Evolutionary conservation across 306 rosid genomes (phyloP).

Genomic region (Morella rubra): DNA sequence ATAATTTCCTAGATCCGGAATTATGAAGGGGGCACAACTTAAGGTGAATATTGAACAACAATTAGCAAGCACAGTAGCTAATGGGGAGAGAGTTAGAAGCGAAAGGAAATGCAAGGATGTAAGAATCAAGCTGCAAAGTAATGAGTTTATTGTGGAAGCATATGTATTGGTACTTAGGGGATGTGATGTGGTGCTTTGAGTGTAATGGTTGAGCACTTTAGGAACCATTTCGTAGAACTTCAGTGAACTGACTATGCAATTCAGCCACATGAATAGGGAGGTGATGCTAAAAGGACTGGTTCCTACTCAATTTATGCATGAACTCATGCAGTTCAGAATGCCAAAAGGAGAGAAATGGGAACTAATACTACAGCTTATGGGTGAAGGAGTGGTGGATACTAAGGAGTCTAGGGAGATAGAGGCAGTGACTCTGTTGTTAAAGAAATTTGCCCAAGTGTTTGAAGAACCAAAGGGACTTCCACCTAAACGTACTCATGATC

Average conservation of each 20-base stretch:
- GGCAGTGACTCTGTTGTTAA: too few relatives aligned
- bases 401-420: neutral
- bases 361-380: too few relatives aligned
- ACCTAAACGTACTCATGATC: neutral
- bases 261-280: neutral
- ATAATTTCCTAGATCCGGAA: too few relatives aligned
- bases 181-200: neutral
- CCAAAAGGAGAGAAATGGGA: too few relatives aligned
- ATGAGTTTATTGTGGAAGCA: too few relatives aligned
- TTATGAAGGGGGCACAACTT: neutral
- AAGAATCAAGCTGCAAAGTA: too few relatives aligned
- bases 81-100: neutral
- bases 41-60: fast-evolving
- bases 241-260: neutral
- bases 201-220: neutral
- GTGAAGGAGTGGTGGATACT: too few relatives aligned
- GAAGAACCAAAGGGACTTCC: neutral
- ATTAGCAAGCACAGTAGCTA: neutral
- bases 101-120: neutral
- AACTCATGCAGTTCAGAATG: too few relatives aligned
- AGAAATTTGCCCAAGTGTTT: neutral
- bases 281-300: too few relatives aligned
- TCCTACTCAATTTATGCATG: too few relatives aligned
- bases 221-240: neutral
- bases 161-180: neutral